Percentiles rank a stretch among this genome's conserved stretches.
These are phyloP conservation scores for Picea abies DNA, from an alignment of 83 land plant genomes.

Conservation along the genomic window DNA sequence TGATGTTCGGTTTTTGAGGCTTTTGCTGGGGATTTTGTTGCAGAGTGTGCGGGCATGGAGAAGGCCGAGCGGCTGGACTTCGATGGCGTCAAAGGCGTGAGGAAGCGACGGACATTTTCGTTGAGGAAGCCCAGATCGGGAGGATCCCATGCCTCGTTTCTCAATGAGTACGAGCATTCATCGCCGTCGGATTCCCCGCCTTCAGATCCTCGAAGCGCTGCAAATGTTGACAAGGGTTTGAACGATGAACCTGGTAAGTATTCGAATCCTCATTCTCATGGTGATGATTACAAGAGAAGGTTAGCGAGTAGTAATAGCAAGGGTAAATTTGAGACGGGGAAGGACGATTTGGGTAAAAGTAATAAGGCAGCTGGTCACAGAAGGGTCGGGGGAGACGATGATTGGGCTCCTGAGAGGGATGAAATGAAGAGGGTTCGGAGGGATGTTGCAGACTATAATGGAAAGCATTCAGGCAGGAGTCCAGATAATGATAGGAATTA, in stretches of 20 bases:
- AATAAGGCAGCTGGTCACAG: background rate
- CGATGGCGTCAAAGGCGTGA: slow-evolving; percentile 2
- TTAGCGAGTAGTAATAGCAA: background rate
- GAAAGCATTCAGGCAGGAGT: background rate
- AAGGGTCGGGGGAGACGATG: slow-evolving; percentile 8
- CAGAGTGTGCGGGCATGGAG: no score
- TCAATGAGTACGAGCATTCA: slow-evolving; percentile 8
- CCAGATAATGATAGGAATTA: background rate
- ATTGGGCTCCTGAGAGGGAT: background rate
- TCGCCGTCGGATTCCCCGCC: slow-evolving; percentile 11
- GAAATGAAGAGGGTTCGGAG: slow-evolving; percentile 2
- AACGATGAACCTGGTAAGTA: background rate
- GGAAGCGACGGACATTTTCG: slow-evolving; percentile 7
- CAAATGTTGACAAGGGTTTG: no score
- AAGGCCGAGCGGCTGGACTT: background rate
- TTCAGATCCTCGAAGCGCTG: no score
- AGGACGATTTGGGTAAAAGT: slow-evolving; percentile 1
- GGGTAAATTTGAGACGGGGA: background rate
- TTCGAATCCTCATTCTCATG: background rate
- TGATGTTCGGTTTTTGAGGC: no score
- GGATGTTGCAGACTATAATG: slow-evolving; percentile 5
- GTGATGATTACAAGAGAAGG: slow-evolving; percentile 1
- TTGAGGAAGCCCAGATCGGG: slow-evolving; percentile 3
- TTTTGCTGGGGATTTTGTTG: no score
- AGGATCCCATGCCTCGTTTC: background rate